Base-by-base conservation (phyloP, 129 eudicot genomes). In the Chrysanthemum seticuspe region DNA sequence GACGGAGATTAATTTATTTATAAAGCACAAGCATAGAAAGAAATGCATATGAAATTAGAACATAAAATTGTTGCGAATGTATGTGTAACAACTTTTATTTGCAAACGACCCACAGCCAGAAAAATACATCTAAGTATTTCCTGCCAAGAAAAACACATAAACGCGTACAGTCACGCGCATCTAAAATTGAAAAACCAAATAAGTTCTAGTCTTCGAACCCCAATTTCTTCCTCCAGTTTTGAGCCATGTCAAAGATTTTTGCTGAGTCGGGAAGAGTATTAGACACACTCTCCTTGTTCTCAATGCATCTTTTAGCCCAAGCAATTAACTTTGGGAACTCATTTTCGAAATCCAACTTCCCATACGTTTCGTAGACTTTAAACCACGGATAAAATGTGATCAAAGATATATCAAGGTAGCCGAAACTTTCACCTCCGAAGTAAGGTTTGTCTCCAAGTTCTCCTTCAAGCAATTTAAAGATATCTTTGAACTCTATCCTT, bases 301-400 rank as follows among this genome's bases (percentile, higher is more conserved):
- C 57, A 70, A 79, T 31, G 79, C 88, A 84, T 25, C 85, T 83
- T 14, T 67, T 83, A 18, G 55, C 82, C 87, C 87, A 83, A 18
- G 67, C 62, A 16, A 83, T 63, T 36, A 84, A 63, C 29, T 80
- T 80, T 0, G 88, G 80, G 65, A 77, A 80, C 58, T 84, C 85
- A 4, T 31, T 36, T 13, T 68, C 79, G 18, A 80, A 13, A 55
- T 76, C 74, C 58, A 80, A 71, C 27, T 74, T 66, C 2, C 80
- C 85, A 45, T 65, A 72, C 1, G 66, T 80, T 69, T 80, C 85
- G 13, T 67, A 73, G 0, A 79, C 73, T 18, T 79, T 45, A 76
- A 84, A 84, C 82, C 85, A 72, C 56, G 74, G 18, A 64, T 66
- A 74, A 51, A 83, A 83, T 36, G 80, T 67, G 61, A 74, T 34